Percentiles rank a stretch among this genome's conserved stretches.
These are phyloP conservation scores for Austropuccinia psidii DNA, from an alignment of 1,284 basidiomycete species.

Conservation along the genomic window DNA sequence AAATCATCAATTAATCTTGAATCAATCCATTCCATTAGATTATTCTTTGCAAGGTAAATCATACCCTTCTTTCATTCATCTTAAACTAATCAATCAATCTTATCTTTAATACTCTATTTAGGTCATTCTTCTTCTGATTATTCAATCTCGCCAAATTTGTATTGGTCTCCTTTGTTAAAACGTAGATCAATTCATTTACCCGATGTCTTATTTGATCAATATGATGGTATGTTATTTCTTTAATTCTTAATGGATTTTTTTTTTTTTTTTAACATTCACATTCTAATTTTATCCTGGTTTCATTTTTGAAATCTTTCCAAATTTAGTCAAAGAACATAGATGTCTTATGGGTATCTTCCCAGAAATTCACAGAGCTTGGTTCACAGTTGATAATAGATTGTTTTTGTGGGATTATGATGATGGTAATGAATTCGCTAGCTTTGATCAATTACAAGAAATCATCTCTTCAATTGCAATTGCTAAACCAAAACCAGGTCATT, in stretches of 20 bases:
- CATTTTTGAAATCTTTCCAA: conserved; percentile 33
- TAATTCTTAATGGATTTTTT: conserved; percentile 17
- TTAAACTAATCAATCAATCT: background rate
- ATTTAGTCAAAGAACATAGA: conserved; percentile 38
- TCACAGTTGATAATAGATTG: conserved; percentile 86
- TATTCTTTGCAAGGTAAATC: conserved; percentile 16
- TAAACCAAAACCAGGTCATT: conserved; percentile 43
- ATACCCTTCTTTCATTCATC: background rate
- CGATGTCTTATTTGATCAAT: conserved; percentile 71
- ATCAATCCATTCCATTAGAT: conserved; percentile 22
- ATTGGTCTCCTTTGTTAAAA: conserved; percentile 71
- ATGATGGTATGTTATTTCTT: conserved; percentile 58
- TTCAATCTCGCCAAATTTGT: conserved; percentile 66
- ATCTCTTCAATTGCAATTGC: conserved; percentile 59
- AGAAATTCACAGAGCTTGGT: conserved; percentile 90
- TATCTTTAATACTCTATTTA: background rate
- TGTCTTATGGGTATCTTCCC: conserved; percentile 76
- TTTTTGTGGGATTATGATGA: conserved; percentile 96
- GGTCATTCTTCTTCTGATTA: conserved; percentile 51
- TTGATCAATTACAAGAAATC: conserved; percentile 80
- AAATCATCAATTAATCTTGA: background rate
- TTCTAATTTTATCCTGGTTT: too few species aligned
- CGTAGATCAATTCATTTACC: conserved; percentile 67
- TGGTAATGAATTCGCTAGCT: conserved; percentile 81
- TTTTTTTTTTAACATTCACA: background rate